Evolutionary conservation across 2,329 filamentous ascomycete genomes (phyloP), one percentile per base, ranked within the genome.

Genomic region (Botrytis aclada): DNA sequence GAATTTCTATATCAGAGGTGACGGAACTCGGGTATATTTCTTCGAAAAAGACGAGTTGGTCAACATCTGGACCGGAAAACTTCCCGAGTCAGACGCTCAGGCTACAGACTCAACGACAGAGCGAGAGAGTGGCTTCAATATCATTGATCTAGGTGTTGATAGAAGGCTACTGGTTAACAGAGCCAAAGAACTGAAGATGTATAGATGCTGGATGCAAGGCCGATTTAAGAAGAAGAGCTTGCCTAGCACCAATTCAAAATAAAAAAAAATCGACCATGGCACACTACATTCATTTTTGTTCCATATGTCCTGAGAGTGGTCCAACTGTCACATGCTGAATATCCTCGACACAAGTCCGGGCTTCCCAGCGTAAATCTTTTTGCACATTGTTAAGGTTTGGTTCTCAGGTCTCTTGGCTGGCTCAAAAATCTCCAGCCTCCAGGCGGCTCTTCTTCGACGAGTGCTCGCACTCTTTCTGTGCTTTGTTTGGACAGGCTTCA

Each of bases 11-110:
- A 93, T 98, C 62, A 87, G 96, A 47, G 96, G 96, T 2, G 96
- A 99, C 82, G 96, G 96, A 2, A 99, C 96, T 6, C 88, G 96
- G 10, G 96, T 99, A 0, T 99, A 98, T 83, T 99, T 99, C 83
- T 99, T 99, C 80, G 95, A 98, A 73, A 87, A 90, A 81, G 90
- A 95, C 47, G 92, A 99, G 83, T 84, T 99, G 71, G 86, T 88
- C 70, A 82, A 87, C 61, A 95, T 98, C 74, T 98, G 95, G 95
- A 86, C 86, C 37, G 88, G 87, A 77, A 74, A 77, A 64, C 77
- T 72, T 64, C 54, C 60, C 47, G 37, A 75, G 25, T 43, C 72
- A 39, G 66, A 45, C 25, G 69, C 71, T 22, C 71, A 76, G 29
- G 74, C 74, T 10, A 65, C 71, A 29, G 71, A 69, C 43, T 61